phyloP scores from a whole-genome alignment of 176 grass and related monocot species.

The Musa itinerans region DNA sequence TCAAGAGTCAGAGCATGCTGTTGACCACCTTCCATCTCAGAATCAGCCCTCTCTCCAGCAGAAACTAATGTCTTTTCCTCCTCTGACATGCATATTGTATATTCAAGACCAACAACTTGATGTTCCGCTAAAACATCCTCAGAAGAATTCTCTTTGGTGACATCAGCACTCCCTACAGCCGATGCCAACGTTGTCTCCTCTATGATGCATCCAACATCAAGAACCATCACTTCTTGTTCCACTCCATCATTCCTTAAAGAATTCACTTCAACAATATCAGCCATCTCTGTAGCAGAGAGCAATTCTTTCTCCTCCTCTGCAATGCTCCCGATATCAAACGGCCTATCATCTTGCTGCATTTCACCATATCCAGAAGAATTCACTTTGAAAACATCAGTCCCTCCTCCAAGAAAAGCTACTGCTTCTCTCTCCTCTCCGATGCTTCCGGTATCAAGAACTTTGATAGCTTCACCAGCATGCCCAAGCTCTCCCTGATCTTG shows the following conservation, averaged over 20 bases:
- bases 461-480: slow-evolving; percentile 6
- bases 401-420: slow-evolving; percentile 29
- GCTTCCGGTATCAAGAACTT: slow-evolving; percentile 3
- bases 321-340: slow-evolving; percentile 10
- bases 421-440: slow-evolving; percentile 27
- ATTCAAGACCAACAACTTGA: too few relatives aligned
- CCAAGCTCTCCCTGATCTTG: slow-evolving; percentile 21
- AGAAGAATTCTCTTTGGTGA: slow-evolving; percentile 6
- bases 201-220: slow-evolving; percentile 11
- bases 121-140: slow-evolving; percentile 21
- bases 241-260: slow-evolving; percentile 15
- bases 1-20: not conserved
- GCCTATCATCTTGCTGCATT: too few relatives aligned
- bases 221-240: not conserved
- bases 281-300: slow-evolving; percentile 28
- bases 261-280: slow-evolving; percentile 4
- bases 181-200: slow-evolving; percentile 19
- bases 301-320: slow-evolving; percentile 16
- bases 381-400: not conserved
- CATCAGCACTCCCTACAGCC: slow-evolving; percentile 28
- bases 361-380: too few relatives aligned
- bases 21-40: slow-evolving; percentile 17
- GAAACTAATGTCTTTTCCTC: not conserved
- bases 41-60: slow-evolving; percentile 24
- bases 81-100: too few relatives aligned